Evolutionary conservation across 345 rosid species (phyloP), one percentile per base, ranked within the genome.

Genomic region (Crucihimalaya himalaica): DNA sequence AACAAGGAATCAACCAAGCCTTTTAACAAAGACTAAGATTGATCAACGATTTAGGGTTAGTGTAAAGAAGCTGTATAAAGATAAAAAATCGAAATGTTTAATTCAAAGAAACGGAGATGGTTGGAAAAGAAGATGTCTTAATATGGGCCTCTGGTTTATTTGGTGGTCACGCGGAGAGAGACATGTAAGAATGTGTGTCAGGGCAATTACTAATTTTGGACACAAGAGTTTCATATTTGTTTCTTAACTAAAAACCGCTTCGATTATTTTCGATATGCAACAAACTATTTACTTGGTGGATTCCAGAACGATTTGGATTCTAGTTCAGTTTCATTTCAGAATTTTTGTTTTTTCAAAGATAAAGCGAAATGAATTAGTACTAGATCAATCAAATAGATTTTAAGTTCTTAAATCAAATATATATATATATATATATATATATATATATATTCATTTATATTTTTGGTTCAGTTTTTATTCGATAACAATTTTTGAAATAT

Each of bases 81-180:
- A 46, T 62, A 60, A 53, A 67, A 31, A 66, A n/a, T 28, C 4
- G 2, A 51, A 68, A 75, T 59, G 63, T 3, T 65, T 12, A 27
- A 47, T 31, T 20, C 39, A 47, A 34, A 62, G 31, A 69, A 63
- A 65, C 18, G 16, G 31, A 63, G 39, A 70, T 46, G 60, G 61
- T 70, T 54, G 76, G 71, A 54, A 50, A 54, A 63, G 62, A 56
- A 31, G 75, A 70, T 25, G 46, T 52, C 35, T 39, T 61, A 52
- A 62, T 73, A 54, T 68, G 64, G 46, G 75, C 80, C 80, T 76
- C 61, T 63, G 48, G 61, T 70, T 76, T 61, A 51, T 70, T 55
- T 56, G 45, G 80, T 76, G 75, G 75, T 76, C 74, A 61, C 51
- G 67, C 25, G 55, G 54, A 59, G 68, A 59, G 68, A 34, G 60